phyloP scores from a whole-genome alignment of 2,329 filamentous ascomycete genomes.

The Sarocladium oryzae region DNA sequence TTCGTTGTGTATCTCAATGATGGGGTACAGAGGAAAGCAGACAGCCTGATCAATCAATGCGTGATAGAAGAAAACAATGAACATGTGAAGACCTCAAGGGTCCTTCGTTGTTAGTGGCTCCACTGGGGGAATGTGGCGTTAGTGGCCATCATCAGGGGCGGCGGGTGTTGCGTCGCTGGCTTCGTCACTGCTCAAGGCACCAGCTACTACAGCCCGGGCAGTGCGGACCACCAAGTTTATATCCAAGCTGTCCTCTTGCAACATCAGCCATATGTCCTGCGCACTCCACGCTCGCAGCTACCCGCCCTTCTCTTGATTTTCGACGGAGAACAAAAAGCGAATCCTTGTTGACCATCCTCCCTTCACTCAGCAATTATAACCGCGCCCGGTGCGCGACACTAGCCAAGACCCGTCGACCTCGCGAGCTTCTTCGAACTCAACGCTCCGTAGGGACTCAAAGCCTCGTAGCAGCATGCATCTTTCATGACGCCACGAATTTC shows the following conservation, averaged over 20 bases:
- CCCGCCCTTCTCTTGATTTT: neutral
- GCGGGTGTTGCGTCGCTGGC: neutral
- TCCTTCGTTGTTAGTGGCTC: neutral
- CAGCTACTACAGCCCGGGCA: neutral
- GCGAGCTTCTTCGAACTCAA: neutral
- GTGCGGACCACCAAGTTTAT: neutral
- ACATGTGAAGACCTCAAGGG: neutral
- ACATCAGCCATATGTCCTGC: neutral
- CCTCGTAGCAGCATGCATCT: neutral
- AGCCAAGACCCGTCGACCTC: neutral
- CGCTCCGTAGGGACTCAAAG: neutral
- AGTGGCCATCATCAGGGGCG: neutral
- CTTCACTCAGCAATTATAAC: too few species aligned
- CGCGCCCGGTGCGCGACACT: neutral
- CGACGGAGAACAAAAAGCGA: neutral
- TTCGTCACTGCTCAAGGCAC: slow-evolving; percentile 6
- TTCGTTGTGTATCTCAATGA: too few species aligned
- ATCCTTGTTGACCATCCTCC: neutral
- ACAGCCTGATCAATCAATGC: too few species aligned
- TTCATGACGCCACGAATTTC: neutral
- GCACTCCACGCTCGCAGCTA: neutral
- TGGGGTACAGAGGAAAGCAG: too few species aligned
- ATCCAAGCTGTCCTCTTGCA: neutral
- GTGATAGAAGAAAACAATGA: too few species aligned
- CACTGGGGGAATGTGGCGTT: slow-evolving; percentile 1